phyloP scores from a whole-genome alignment of 1,284 basidiomycete genomes.

The Microbotryum lychnidis-dioicae region DNA sequence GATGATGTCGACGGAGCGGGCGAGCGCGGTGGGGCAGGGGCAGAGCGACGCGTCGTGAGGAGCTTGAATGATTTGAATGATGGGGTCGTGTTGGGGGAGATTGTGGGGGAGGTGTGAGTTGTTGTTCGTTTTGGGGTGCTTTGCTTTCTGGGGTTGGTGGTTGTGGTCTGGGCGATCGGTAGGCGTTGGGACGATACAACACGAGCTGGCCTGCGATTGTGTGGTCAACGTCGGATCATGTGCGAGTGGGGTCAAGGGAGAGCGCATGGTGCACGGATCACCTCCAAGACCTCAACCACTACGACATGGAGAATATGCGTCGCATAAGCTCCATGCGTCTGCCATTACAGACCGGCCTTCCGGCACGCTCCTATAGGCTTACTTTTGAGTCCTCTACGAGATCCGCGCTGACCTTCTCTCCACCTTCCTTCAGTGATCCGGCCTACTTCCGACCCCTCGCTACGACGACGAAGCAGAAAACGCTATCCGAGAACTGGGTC shows the following conservation, averaged over 20 bases:
- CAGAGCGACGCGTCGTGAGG: background rate
- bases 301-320: background rate
- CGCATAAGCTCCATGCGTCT: background rate
- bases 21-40: background rate
- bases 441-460: conserved; percentile 62
- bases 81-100: conserved; percentile 8
- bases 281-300: background rate
- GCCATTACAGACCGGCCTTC: background rate
- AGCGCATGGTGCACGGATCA: too few species aligned
- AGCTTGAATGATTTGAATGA: conserved; percentile 16
- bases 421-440: conserved; percentile 51
- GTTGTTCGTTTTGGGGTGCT: background rate
- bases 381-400: rapidly evolving
- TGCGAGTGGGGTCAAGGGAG: background rate
- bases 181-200: background rate
- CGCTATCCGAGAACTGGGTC: conserved; percentile 71
- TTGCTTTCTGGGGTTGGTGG: background rate
- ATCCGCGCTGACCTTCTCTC: background rate
- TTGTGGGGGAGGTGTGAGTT: conserved; percentile 18
- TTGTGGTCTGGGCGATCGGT: background rate
- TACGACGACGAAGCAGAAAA: conserved; percentile 45
- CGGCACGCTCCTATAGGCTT: background rate
- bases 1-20: background rate
- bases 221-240: background rate
- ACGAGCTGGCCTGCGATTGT: background rate